Evolutionary conservation across 371 early-diverging fungal species (phyloP), one percentile per base, ranked within the genome.

Genomic region (Gilbertella persicaria): DNA sequence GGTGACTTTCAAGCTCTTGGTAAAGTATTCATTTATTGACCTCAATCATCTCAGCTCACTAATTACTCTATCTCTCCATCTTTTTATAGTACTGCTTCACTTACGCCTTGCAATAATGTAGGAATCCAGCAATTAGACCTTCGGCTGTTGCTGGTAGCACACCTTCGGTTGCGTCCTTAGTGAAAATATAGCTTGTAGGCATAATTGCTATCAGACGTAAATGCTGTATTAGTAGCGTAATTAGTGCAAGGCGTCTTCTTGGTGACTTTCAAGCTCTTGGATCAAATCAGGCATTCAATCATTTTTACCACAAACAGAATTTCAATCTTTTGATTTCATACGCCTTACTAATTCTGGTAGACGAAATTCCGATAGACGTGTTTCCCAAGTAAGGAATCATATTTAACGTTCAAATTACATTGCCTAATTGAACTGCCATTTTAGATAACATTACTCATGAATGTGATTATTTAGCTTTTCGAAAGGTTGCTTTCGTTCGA

Each of bases 371-470:
- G 43, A 42, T 42, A 42, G 43, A 42, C 43, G 43, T 42, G 14
- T 24, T 42, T 42, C 43, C 43, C 43, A 42, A 42, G 43, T 42
- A 42, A 42, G 43, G 43, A 42, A 42, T 42, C 43, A 42, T 42
- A 42, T 42, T 24, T 42, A 42, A 42, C 43, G 5, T 24, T 42
- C 43, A 24, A 42, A 42, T 24, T 42, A 42, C 43, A 42, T 42
- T 42, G 43, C 43, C 43, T 42, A 42, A 42, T 42, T 42, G 43
- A 42, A 24, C 43, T 42, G 43, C 43, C 43, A 42, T 42, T 42
- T 40, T 25, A 42, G 43, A 42, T 42, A 42, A 42, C 43, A 42
- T 42, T 42, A 42, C 43, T 25, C 43, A 42, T 42, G 43, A 42
- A 42, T 42, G 43, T 42, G 43, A 42, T 42, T 42, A 42, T 42